Base-by-base conservation (phyloP, 1,139 yeast genomes). In the Blastobotrys elegans region DNA sequence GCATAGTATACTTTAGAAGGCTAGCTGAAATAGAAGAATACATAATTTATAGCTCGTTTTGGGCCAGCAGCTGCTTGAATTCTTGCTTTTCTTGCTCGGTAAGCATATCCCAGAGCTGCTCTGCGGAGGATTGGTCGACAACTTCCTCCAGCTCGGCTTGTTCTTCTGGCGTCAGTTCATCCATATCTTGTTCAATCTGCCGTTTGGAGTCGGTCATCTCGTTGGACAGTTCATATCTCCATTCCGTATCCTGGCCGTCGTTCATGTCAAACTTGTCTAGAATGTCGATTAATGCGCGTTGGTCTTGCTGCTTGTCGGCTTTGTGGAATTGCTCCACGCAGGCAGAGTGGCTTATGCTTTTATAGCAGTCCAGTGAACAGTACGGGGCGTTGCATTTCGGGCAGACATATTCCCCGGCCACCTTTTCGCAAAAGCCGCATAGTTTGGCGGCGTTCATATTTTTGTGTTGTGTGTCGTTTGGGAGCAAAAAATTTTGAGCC, bases 351-450 rank as follows among this genome's bases (percentile, higher is more conserved):
- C 44, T 44, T 7, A 37, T 38, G n/a, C 51, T 43, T 27, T 55
- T 57, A 40, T 59, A 59, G 42, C 63, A 59, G 2, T 32, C 40
- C 38, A 59, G 33, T 2, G 58, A 52, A 38, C 63, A 59, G 45
- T 59, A 59, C 21, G 44, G 46, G 20, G 47, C 46, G 1, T 39
- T 26, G 36, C 63, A 59, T 38, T 52, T 56, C 2, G 63, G 63
- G 40, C 63, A 59, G 5, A 49, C 49, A 44, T 59, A 59, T 8
- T 47, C 32, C 26, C 56, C 57, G 6, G 36, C 43, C 8, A 40
- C 41, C 22, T 35, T 14, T 20, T 37, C 43, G 33, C 58, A 55
- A 18, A 55, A 44, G 14, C 44, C 38, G 39, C 58, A 55, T 11
- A 5, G 11, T 8, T 24, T 5, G 8, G 5, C 27, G 5, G 27